These are phyloP conservation scores for Heterobasidion annosum DNA, from an alignment of 1,284 basidiomycete genomes.

Conservation along the genomic window DNA sequence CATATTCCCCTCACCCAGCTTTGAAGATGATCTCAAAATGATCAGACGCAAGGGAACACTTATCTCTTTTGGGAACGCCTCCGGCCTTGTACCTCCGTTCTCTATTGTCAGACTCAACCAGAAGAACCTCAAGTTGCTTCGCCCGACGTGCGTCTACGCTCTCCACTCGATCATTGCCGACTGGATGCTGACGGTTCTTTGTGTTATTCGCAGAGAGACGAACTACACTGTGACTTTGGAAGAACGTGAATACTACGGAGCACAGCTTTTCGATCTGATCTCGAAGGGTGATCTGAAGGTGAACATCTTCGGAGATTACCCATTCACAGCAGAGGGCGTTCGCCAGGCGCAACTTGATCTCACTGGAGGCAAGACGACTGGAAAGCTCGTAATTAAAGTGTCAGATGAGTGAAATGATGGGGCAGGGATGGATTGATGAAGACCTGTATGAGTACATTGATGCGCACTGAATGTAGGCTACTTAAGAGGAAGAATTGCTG, in stretches of 20 bases:
- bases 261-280: constrained; percentile 61
- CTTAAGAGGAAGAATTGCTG: not conserved
- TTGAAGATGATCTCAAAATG: constrained; percentile 77
- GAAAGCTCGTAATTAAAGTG: constrained; percentile 73
- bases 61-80: constrained; percentile 89
- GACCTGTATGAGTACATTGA: not conserved
- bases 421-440: not conserved
- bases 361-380: constrained; percentile 67
- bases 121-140: constrained; percentile 79
- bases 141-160: constrained; percentile 52
- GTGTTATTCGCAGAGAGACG: constrained; percentile 29
- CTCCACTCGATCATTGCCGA: not conserved
- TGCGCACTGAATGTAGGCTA: not conserved
- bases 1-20: constrained; percentile 32
- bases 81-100: constrained; percentile 71
- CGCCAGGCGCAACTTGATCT: constrained; percentile 77
- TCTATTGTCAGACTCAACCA: constrained; percentile 64
- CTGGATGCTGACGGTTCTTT: not conserved
- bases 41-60: constrained; percentile 77
- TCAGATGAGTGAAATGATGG: constrained; percentile 9
- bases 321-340: constrained; percentile 77
- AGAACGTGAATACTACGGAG: constrained; percentile 61
- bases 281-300: constrained; percentile 58
- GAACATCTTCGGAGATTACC: constrained; percentile 71
- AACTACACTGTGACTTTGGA: constrained; percentile 68